Conservation (phyloP, 1,284 basidiomycete genomes). For the Apiotrichum laibachii region DNA sequence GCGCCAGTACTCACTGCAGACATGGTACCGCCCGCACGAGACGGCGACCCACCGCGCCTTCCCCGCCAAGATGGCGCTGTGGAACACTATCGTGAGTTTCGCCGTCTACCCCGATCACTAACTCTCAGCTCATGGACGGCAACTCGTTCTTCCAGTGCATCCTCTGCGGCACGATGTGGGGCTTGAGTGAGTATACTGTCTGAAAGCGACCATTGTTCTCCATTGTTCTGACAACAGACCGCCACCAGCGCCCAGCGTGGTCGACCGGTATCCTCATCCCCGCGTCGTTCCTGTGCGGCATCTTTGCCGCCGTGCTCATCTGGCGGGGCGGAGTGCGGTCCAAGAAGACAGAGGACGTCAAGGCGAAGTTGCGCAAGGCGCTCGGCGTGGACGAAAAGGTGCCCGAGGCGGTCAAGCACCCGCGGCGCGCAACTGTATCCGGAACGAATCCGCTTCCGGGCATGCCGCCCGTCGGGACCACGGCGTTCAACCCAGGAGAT, state of each 20-base stretch:
- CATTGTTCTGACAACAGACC: slow-evolving; percentile 25
- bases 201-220: background rate
- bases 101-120: background rate
- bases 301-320: slow-evolving; percentile 72
- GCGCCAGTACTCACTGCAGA: slow-evolving; percentile 54
- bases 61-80: slow-evolving; percentile 62
- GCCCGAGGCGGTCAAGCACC: slow-evolving; percentile 3
- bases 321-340: slow-evolving; percentile 72
- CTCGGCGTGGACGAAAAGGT: slow-evolving; percentile 53
- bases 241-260: slow-evolving; percentile 53
- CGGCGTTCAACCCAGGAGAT: too few relatives aligned
- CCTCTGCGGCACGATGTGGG: slow-evolving; percentile 81
- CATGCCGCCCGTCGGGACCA: too few relatives aligned
- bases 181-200: slow-evolving; percentile 54
- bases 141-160: slow-evolving; percentile 76
- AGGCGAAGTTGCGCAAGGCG: slow-evolving; percentile 66
- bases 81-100: slow-evolving; percentile 46
- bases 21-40: slow-evolving; percentile 84
- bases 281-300: slow-evolving; percentile 73
- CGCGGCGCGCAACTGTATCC: slow-evolving; percentile 14
- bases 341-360: slow-evolving; percentile 71
- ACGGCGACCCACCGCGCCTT: slow-evolving; percentile 82
- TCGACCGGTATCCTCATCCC: slow-evolving; percentile 69
- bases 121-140: slow-evolving; percentile 61
- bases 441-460: background rate